Evolutionary conservation across 768 basidiomycete genomes (phyloP).

Genomic region (Mycena alexandri): DNA sequence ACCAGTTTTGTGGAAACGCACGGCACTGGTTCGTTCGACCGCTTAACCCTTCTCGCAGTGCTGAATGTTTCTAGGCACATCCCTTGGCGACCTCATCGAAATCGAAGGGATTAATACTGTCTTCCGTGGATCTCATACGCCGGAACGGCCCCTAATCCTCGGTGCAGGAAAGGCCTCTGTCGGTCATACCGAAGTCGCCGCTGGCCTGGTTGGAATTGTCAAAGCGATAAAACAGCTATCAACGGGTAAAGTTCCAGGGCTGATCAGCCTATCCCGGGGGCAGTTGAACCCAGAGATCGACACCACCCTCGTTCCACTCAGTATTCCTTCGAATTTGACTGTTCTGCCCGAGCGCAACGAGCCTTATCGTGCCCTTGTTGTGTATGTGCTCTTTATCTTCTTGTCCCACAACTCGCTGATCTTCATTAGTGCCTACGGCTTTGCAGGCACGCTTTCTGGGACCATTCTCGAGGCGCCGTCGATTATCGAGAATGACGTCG

Average conservation of each 20-base stretch:
- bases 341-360: constrained; percentile 35
- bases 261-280: constrained; percentile 45
- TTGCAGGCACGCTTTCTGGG: constrained; percentile 52
- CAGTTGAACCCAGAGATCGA: constrained; percentile 52
- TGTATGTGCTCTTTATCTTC: constrained; percentile 40
- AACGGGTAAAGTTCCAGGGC: constrained; percentile 46
- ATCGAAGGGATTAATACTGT: constrained; percentile 53
- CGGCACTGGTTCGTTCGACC: constrained; percentile 45
- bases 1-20: constrained; percentile 52
- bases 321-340: constrained; percentile 42
- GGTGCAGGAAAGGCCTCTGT: constrained; percentile 51
- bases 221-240: constrained; percentile 46
- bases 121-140: constrained; percentile 47
- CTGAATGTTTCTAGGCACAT: constrained; percentile 42
- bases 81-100: constrained; percentile 52
- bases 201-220: constrained; percentile 50
- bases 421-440: constrained; percentile 48
- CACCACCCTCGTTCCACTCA: constrained; percentile 46
- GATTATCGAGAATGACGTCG: constrained; percentile 24
- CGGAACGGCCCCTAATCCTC: constrained; percentile 47
- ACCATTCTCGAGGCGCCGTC: constrained; percentile 46
- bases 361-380: constrained; percentile 45
- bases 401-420: constrained; percentile 12
- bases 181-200: constrained; percentile 51
- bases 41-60: background rate